Evolutionary conservation across 176 grass and related monocot genomes (phyloP).

Genomic region (Musa itinerans): DNA sequence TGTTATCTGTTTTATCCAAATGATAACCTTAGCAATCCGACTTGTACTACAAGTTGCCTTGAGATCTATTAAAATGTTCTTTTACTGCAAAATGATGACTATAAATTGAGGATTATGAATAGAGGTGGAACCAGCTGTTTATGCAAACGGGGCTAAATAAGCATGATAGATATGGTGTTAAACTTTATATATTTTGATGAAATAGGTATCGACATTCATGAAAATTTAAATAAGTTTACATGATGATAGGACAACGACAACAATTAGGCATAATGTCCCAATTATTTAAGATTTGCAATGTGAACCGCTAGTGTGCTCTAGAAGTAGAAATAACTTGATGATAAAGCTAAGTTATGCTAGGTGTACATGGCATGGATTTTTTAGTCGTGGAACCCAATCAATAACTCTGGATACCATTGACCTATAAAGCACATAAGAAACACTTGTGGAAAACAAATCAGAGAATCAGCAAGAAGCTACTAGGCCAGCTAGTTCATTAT

Average conservation of each 20-base stretch:
- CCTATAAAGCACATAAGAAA: too few relatives aligned
- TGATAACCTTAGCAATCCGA: not conserved
- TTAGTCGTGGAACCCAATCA: too few relatives aligned
- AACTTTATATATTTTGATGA: not conserved
- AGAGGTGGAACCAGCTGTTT: not conserved
- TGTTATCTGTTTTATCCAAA: constrained; percentile 16
- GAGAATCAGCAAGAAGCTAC: too few relatives aligned
- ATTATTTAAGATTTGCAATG: too few relatives aligned
- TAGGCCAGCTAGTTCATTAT: too few relatives aligned
- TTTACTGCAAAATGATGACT: not conserved
- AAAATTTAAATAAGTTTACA: not conserved
- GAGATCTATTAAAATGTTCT: not conserved
- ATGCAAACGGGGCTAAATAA: not conserved
- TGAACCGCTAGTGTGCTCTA: too few relatives aligned
- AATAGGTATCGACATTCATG: not conserved
- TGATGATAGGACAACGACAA: not conserved
- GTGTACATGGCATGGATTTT: too few relatives aligned
- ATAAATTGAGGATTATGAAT: not conserved
- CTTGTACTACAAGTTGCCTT: not conserved
- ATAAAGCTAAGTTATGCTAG: too few relatives aligned
- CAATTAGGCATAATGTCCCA: too few relatives aligned
- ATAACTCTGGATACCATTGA: too few relatives aligned
- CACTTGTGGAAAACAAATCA: too few relatives aligned
- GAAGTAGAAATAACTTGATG: too few relatives aligned
- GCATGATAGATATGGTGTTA: not conserved